Conservation (phyloP, 495 filamentous ascomycete genomes). For the Penicillium tannophilum region DNA sequence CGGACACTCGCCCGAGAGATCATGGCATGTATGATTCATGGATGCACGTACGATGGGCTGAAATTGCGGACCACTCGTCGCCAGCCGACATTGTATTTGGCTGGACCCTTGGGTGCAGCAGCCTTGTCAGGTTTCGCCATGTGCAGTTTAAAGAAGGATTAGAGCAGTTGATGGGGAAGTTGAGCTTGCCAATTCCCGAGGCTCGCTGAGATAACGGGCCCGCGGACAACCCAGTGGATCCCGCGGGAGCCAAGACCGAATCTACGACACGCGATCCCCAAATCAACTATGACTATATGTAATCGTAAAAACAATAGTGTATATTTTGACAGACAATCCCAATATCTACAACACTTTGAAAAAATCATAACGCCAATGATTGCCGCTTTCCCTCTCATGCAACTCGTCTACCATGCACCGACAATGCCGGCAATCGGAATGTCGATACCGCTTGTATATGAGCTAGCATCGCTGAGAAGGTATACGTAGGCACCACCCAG, state of each 20-base stretch:
- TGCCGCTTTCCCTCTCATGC: neutral
- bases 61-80: conserved; percentile 49
- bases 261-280: neutral
- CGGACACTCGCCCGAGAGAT: neutral
- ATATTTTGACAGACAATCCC: neutral
- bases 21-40: neutral
- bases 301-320: neutral
- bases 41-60: conserved; percentile 44
- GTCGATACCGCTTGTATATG: conserved; percentile 41
- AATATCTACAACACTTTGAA: neutral
- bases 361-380: conserved; percentile 13
- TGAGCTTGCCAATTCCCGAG: neutral
- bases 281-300: too few species aligned
- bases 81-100: conserved; percentile 41
- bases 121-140: neutral
- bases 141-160: neutral
- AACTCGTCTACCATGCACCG: conserved; percentile 42
- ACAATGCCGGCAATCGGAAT: conserved; percentile 46
- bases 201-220: neutral
- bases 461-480: conserved; percentile 34
- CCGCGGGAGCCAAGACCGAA: neutral
- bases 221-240: neutral
- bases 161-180: neutral
- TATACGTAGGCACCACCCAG: conserved; percentile 47
- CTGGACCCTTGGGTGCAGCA: neutral